Percentiles rank a stretch among this genome's conserved stretches.
Evolutionary conservation across 2,329 filamentous ascomycete species (phyloP).

Genomic region (Chalaropsis ovoidea): DNA sequence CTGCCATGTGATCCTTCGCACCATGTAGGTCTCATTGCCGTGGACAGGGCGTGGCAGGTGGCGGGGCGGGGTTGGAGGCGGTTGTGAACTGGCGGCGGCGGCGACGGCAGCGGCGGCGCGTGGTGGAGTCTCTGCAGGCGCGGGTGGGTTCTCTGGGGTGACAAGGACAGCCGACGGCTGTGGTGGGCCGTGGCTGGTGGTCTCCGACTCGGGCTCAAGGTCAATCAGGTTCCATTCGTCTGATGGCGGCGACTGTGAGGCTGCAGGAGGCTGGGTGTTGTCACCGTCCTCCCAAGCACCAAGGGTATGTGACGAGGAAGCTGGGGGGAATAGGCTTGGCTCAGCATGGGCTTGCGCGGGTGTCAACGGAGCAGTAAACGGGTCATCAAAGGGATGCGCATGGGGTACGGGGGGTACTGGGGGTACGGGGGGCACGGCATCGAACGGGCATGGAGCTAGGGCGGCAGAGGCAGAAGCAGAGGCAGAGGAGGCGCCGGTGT

Average conservation of each 20-base stretch:
- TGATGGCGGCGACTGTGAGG: constrained; percentile 25
- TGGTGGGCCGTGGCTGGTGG: not conserved
- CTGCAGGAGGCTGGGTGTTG: constrained; percentile 4
- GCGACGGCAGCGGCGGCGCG: not conserved
- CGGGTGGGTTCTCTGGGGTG: not conserved
- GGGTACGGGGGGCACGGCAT: too few relatives aligned
- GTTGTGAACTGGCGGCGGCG: not conserved
- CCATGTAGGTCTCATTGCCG: constrained; percentile 69
- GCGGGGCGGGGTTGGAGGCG: not conserved
- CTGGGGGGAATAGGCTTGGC: constrained; percentile 18
- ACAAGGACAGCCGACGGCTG: not conserved
- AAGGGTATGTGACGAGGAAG: not conserved
- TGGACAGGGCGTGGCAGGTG: constrained; percentile 27
- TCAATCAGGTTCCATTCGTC: constrained; percentile 48
- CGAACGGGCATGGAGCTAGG: not conserved
- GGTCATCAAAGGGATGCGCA: not conserved
- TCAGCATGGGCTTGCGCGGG: not conserved
- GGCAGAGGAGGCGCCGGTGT: constrained; percentile 8
- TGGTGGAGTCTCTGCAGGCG: not conserved
- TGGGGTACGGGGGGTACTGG: not conserved
- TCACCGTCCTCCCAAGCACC: constrained; percentile 21
- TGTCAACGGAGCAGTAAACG: not conserved
- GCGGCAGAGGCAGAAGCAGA: not conserved
- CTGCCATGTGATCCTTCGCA: constrained; percentile 82
- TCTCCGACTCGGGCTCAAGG: constrained; percentile 14